Evolutionary conservation across 495 filamentous ascomycete genomes (phyloP).

Genomic region (Rostrohypoxylon terebratum): DNA sequence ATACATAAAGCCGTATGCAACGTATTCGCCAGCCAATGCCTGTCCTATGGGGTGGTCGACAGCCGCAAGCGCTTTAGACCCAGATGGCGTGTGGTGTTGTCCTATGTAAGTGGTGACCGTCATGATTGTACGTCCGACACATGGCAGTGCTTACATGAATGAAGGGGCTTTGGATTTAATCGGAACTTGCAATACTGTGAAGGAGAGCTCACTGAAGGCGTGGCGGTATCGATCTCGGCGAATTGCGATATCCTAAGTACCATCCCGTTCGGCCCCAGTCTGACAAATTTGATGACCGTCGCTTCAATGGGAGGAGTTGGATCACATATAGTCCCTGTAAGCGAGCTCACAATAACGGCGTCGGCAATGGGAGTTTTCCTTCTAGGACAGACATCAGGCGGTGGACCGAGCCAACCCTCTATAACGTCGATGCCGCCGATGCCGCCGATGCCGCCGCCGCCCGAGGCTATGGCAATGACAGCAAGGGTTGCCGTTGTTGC

Average conservation of each 20-base stretch:
- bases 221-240: background rate
- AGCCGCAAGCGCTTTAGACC: background rate
- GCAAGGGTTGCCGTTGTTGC: conserved; percentile 2
- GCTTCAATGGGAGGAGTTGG: background rate
- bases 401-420: background rate
- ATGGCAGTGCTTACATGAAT: background rate
- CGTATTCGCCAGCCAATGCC: conserved; percentile 19
- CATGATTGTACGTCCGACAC: background rate
- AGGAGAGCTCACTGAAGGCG: conserved; percentile 7
- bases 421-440: background rate
- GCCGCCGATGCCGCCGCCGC: background rate
- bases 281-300: background rate
- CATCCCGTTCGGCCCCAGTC: conserved; percentile 7
- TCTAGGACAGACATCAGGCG: conserved; percentile 5
- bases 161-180: conserved; percentile 5
- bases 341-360: background rate
- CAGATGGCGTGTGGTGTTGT: conserved; percentile 24
- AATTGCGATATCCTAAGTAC: background rate
- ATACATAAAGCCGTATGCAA: background rate
- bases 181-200: background rate
- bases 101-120: background rate
- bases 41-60: conserved; percentile 13
- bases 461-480: background rate
- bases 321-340: conserved; percentile 2
- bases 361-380: conserved; percentile 7